Percentiles rank a stretch among this genome's conserved stretches.
Evolutionary conservation across 2,329 filamentous ascomycete genomes (phyloP).

Genomic region (Incumbomyces lentus): DNA sequence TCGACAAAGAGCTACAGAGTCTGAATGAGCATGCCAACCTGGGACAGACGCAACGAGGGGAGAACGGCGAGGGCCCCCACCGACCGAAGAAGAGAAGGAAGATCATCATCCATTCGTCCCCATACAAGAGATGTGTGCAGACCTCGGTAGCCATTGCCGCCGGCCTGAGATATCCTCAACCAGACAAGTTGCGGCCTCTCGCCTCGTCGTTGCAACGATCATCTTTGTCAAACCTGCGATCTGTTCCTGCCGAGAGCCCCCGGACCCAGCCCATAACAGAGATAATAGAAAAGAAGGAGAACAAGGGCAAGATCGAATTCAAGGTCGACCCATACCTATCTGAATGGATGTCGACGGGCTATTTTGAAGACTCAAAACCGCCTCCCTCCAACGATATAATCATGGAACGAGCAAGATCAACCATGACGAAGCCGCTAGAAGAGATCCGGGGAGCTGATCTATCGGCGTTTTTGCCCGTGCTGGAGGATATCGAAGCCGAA

Average conservation of each 20-base stretch:
- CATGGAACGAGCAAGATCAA: conserved; percentile 79
- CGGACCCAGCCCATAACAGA: not conserved
- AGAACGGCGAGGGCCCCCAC: conserved; percentile 12
- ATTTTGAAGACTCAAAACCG: conserved; percentile 84
- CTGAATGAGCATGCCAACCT: conserved; percentile 30
- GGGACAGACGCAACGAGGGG: conserved; percentile 7
- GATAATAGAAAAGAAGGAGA: no score
- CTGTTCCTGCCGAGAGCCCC: conserved; percentile 1
- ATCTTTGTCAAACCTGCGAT: conserved; percentile 10
- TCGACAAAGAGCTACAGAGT: conserved; percentile 58
- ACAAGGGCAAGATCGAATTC: conserved; percentile 30
- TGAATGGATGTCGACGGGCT: conserved; percentile 89
- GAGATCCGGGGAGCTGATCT: conserved; percentile 34
- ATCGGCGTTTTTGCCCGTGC: conserved; percentile 15
- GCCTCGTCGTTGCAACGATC: conserved; percentile 14
- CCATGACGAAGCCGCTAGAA: conserved; percentile 68
- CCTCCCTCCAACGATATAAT: conserved; percentile 79
- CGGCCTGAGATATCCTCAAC: conserved; percentile 52
- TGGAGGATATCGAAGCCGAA: conserved; percentile 20
- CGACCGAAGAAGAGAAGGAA: conserved; percentile 40
- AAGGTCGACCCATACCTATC: conserved; percentile 87
- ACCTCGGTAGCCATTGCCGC: conserved; percentile 81
- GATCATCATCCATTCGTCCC: conserved; percentile 84
- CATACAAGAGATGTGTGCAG: conserved; percentile 85
- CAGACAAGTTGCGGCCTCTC: conserved; percentile 12